phyloP scores from a whole-genome alignment of 371 early-diverging fungal species.

The Rhizomucor miehei region DNA sequence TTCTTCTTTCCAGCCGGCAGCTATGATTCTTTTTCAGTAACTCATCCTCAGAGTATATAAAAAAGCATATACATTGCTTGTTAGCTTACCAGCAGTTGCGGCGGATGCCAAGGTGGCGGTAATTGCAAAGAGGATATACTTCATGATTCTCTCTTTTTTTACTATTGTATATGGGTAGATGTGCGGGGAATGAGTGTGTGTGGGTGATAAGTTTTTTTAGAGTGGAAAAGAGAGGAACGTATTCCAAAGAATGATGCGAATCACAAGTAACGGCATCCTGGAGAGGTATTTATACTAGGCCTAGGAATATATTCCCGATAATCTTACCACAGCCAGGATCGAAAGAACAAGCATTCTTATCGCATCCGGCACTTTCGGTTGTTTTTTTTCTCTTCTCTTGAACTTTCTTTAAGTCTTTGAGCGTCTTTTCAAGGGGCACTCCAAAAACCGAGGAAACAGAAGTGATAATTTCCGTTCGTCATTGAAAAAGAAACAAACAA shows the following conservation, averaged over 20 bases:
- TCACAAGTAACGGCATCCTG: too few relatives aligned
- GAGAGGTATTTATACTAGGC: background rate
- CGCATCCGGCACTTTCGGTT: background rate
- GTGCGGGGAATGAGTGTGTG: background rate
- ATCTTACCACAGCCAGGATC: constrained; percentile 12
- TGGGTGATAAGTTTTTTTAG: background rate
- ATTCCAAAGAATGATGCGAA: too few relatives aligned
- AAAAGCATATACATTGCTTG: too few relatives aligned
- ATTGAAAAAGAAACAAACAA: too few relatives aligned
- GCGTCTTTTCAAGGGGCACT: too few relatives aligned
- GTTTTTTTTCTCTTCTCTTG: background rate
- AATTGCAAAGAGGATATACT: constrained; percentile 18
- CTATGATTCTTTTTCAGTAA: too few relatives aligned
- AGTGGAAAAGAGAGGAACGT: background rate
- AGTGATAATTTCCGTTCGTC: too few relatives aligned
- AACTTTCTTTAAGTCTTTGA: too few relatives aligned
- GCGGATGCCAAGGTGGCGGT: constrained; percentile 19
- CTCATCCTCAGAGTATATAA: too few relatives aligned
- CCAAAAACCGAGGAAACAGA: too few relatives aligned
- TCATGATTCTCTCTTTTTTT: constrained; percentile 15
- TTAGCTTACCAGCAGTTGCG: constrained; percentile 15
- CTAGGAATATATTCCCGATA: constrained; percentile 21
- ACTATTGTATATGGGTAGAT: too few relatives aligned
- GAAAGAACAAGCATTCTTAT: constrained; percentile 27
- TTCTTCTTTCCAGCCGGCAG: too few relatives aligned